Evolutionary conservation across 306 rosid species (phyloP).

Genomic region (Trifolium fragiferum): DNA sequence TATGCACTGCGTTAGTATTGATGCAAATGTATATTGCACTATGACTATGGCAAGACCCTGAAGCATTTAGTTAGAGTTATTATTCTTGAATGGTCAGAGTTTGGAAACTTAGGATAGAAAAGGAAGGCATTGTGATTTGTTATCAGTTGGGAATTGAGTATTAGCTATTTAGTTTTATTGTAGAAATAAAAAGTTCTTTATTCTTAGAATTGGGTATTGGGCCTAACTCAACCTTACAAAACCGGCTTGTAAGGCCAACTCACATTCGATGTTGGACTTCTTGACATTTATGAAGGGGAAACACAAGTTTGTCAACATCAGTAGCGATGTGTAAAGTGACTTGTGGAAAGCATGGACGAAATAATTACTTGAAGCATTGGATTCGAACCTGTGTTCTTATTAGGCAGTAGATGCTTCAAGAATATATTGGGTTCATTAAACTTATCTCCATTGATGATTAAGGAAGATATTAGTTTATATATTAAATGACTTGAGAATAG

Average conservation of each 20-base stretch:
- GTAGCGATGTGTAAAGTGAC: slow-evolving; percentile 6
- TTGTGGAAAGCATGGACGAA: background rate
- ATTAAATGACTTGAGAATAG: slow-evolving; percentile 10
- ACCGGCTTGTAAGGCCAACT: no score
- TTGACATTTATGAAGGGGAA: slow-evolving; percentile 13
- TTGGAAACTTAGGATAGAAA: slow-evolving; percentile 8
- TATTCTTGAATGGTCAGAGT: slow-evolving; percentile 1
- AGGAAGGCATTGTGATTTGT: background rate
- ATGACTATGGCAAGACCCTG: background rate
- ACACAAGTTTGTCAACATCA: background rate
- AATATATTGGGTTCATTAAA: background rate
- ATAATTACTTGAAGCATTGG: background rate
- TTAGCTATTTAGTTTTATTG: slow-evolving; percentile 3
- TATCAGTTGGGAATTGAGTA: slow-evolving; percentile 3
- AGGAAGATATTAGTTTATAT: slow-evolving; percentile 17
- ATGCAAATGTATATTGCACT: slow-evolving; percentile 26
- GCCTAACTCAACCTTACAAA: no score
- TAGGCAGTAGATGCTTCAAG: slow-evolving; percentile 2
- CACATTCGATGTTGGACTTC: no score
- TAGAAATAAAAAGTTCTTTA: background rate
- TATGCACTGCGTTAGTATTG: slow-evolving; percentile 4
- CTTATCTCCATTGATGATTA: slow-evolving; percentile 3
- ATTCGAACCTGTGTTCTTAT: slow-evolving; percentile 3
- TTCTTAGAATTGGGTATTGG: no score
- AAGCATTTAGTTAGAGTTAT: background rate